Base-by-base conservation (phyloP, 495 filamentous ascomycete genomes). In the Trichoderma erinaceum region DNA sequence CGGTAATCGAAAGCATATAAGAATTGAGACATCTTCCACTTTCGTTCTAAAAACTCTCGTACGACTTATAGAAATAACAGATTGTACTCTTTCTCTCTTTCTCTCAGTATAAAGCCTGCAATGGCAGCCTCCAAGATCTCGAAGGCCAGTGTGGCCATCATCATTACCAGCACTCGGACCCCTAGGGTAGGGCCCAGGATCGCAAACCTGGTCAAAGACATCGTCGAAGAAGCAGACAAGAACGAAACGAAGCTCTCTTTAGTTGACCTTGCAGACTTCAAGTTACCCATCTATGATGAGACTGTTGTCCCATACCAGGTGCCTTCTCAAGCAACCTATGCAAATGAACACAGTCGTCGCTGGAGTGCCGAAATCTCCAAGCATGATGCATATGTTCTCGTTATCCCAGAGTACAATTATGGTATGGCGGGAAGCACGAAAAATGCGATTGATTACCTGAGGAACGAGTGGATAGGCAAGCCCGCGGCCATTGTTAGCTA, bases 401-500 rank as follows among this genome's bases (percentile, higher is more conserved):
- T 88, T 18, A 80, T 81, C 15, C 82, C 78, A 13, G 78, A 80
- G 75, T 80, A 80, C 69, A 80, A 80, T 73, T 75, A 74, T 67
- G 66, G 70, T 35, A 77, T 83, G 56, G 78, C 85, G 0, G 86
- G 84, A 0, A 81, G 78, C 32, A 69, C 86, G 50, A 88, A 88
- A 76, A 88, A 88, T 71, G 87, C 87, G 16, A 81, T 89, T 61
- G 86, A 89, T 71, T 88, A 86, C 71, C 78, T 89, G 0, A 76
- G 77, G 44, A 71, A 84, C 69, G 86, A 89, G 73, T 88, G 86
- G 86, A 79, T 74, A 66, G 84, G 82, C 27, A 88, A 88, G 74
- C 82, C 85, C 0, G 81, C 82, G 18, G 77, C 75, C 66, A 80
- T 88, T 68, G 80, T 88, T 12, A 82, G 77, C 67, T 88, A 87